Conservation (phyloP, 2,329 filamentous ascomycete species). For the Fusarium sp. region DNA sequence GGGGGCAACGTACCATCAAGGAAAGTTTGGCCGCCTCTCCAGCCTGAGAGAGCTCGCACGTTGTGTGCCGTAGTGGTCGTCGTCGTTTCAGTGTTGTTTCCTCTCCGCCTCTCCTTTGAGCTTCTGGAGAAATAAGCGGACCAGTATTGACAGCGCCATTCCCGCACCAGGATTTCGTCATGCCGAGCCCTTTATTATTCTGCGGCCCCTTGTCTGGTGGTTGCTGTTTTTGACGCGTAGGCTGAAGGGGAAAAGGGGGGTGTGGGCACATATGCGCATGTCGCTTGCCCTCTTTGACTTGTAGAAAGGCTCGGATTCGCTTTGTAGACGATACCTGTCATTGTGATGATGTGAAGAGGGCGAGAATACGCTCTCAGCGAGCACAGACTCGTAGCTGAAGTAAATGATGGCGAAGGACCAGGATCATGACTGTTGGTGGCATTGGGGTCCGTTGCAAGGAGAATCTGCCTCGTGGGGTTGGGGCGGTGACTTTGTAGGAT, state of each 20-base stretch:
- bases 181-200: slow-evolving; percentile 33
- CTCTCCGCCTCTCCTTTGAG: neutral
- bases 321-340: neutral
- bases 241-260: slow-evolving; percentile 19
- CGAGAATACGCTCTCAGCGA: neutral
- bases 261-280: slow-evolving; percentile 11
- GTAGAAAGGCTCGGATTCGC: neutral
- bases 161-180: slow-evolving; percentile 34
- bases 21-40: slow-evolving; percentile 1
- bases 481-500: neutral
- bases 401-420: neutral
- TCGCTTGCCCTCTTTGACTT: neutral
- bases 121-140: slow-evolving; percentile 2
- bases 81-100: slow-evolving; percentile 11
- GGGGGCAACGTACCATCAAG: slow-evolving; percentile 11
- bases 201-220: slow-evolving; percentile 22
- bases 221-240: slow-evolving; percentile 10
- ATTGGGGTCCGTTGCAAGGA: neutral
- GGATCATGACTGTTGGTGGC: neutral
- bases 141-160: slow-evolving; percentile 26
- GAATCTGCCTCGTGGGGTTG: slow-evolving; percentile 13
- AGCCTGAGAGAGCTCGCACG: slow-evolving; percentile 4
- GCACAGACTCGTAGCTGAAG: neutral
- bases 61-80: slow-evolving; percentile 15
- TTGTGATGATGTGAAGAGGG: neutral